Conservation (phyloP, 2,329 filamentous ascomycete species). For the Fusarium mangiferae region DNA sequence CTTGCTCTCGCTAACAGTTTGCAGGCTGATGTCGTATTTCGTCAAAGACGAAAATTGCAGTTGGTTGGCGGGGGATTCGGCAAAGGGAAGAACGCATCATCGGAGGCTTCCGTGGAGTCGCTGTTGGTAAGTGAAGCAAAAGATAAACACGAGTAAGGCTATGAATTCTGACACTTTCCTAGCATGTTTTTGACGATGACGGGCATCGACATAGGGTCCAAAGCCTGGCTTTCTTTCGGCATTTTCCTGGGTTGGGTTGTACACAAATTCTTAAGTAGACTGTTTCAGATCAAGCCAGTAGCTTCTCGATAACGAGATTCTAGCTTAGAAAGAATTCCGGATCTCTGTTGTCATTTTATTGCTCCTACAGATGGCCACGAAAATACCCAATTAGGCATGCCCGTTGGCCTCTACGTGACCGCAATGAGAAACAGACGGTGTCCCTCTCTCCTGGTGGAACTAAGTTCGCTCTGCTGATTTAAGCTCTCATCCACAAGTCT, state of each 20-base stretch:
- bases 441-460: no score
- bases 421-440: no score
- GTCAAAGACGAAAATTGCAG: not conserved
- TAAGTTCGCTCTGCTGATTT: no score
- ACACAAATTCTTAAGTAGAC: fast-evolving
- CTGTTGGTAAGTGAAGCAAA: not conserved
- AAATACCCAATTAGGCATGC: no score
- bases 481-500: no score
- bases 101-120: not conserved
- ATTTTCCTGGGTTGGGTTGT: not conserved
- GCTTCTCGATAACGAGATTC: fast-evolving
- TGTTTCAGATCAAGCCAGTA: fast-evolving
- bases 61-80: not conserved
- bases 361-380: not conserved
- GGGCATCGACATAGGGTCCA: not conserved
- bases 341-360: not conserved
- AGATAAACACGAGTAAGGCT: fast-evolving
- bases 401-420: no score
- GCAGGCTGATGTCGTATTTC: not conserved
- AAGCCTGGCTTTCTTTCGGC: not conserved
- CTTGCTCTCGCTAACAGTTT: fast-evolving
- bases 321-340: fast-evolving
- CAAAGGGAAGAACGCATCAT: not conserved
- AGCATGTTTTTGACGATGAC: not conserved
- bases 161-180: not conserved